phyloP scores from a whole-genome alignment of 1,139 yeast genomes.

The Saccharomycopsis hybrid region DNA sequence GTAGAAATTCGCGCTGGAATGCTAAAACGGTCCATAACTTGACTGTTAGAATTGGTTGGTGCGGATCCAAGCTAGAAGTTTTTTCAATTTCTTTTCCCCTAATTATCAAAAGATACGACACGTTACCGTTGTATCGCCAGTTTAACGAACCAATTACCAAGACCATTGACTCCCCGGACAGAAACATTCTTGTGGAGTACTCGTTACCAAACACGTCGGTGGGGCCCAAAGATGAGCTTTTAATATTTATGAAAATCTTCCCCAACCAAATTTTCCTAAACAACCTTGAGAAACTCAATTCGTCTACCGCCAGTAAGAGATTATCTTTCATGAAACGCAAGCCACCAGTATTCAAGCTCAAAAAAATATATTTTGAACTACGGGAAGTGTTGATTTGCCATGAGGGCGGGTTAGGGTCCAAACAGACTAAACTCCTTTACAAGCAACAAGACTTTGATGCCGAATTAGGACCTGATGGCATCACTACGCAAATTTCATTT shows the following conservation, averaged over 20 bases:
- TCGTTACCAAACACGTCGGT: constrained; percentile 41
- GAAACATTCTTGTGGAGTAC: constrained; percentile 38
- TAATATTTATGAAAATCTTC: constrained; percentile 34
- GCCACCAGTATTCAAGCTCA: constrained; percentile 36
- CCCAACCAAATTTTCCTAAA: constrained; percentile 30
- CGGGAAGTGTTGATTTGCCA: constrained; percentile 41
- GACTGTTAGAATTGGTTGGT: constrained; percentile 26
- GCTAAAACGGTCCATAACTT: constrained; percentile 37
- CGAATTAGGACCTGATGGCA: constrained; percentile 33
- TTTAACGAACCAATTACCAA: constrained; percentile 45
- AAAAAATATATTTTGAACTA: constrained; percentile 41
- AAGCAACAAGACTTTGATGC: constrained; percentile 27
- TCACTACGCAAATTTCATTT: constrained; percentile 29
- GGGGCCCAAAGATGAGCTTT: constrained; percentile 44
- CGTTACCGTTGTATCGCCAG: constrained; percentile 48
- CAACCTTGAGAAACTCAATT: constrained; percentile 5
- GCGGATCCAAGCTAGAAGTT: constrained; percentile 27
- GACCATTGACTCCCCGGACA: constrained; percentile 35
- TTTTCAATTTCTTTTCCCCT: constrained; percentile 34
- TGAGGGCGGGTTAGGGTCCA: constrained; percentile 36
- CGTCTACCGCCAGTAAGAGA: constrained; percentile 12
- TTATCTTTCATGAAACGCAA: constrained; percentile 25
- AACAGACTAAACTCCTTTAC: constrained; percentile 22
- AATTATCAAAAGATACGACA: constrained; percentile 43
- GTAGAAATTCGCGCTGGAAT: constrained; percentile 36